Evolutionary conservation across 768 basidiomycete genomes (phyloP).

Genomic region (Pluteus cervinus): DNA sequence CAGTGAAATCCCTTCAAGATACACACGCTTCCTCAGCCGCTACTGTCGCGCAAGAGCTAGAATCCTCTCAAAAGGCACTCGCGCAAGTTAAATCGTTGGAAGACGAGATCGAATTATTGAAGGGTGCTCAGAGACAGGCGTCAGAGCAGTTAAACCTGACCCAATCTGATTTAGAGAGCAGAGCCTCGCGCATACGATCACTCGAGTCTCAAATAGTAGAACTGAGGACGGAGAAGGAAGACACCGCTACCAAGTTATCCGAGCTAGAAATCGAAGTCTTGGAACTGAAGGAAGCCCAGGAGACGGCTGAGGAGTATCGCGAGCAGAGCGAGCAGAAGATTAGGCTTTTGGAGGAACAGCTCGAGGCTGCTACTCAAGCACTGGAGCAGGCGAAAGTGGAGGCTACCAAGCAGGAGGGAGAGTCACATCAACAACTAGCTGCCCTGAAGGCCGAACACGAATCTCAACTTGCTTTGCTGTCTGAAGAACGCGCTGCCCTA

Average conservation of each 20-base stretch:
- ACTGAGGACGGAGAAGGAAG: conserved; percentile 63
- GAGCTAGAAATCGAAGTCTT: conserved; percentile 80
- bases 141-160: conserved; percentile 41
- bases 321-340: conserved; percentile 38
- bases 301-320: conserved; percentile 56
- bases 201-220: conserved; percentile 41
- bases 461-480: conserved; percentile 36
- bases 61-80: conserved; percentile 58
- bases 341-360: conserved; percentile 46
- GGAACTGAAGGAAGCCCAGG: conserved; percentile 68
- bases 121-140: conserved; percentile 41
- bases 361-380: conserved; percentile 41
- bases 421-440: conserved; percentile 31
- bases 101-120: conserved; percentile 46
- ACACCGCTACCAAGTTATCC: conserved; percentile 62
- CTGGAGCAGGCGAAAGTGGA: conserved; percentile 43
- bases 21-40: conserved; percentile 37
- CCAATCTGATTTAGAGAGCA: conserved; percentile 1
- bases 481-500: conserved; percentile 38
- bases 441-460: conserved; percentile 38
- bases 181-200: conserved; percentile 23
- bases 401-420: conserved; percentile 40
- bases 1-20: conserved; percentile 41
- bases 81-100: conserved; percentile 52
- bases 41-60: conserved; percentile 56